Base-by-base conservation (phyloP, 257 asterid species). In the Perilla frutescens region DNA sequence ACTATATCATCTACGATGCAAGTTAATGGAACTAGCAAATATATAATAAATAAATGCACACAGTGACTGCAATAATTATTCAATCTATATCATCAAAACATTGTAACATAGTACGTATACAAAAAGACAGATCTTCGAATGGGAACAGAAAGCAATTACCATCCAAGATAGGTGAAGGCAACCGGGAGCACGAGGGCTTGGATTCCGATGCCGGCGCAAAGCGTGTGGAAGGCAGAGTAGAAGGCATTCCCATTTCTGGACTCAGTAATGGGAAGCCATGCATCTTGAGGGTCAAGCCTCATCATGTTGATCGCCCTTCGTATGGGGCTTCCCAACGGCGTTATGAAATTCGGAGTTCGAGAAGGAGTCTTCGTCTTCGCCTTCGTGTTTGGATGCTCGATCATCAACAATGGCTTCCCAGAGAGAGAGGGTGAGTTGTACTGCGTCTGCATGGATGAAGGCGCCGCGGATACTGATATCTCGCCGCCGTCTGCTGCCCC, bases 231-330 rank as follows among this genome's bases (percentile, higher is more conserved):
- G 4, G 87, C 90, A 0, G 96, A 90, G 49, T 87, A 89, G 37
- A 80, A 85, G 0, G 92, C 89, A 50, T 89, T 89, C 37, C 96
- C 96, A 48, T 89, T 89, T 66, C 92, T 73, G 2, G 96, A 89
- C 66, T 87, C 88, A 0, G 96, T 89, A 29, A 89, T 89, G 10
- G 96, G 96, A 36, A 89, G 86, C 96, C 96, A 89, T 0, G 92
- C 92, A 34, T 89, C 96, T 1, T 89, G 87, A 0, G 88, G 90
- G 47, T 85, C 92, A 5, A 89, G 75, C 76, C 62, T 85, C 20
- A 90, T 89, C 75, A 87, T 63, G 65, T 62, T 50, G 34, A 79
- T 39, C 53, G 76, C 84, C 74, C 77, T 71, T 13, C 75, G 48
- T 2, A 80, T 48, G 0, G 84, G 84, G 39, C 84, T 80, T 3